These are phyloP conservation scores for Xanthoparmelia taractica DNA, from an alignment of 495 filamentous ascomycete species.

Conservation along the genomic window DNA sequence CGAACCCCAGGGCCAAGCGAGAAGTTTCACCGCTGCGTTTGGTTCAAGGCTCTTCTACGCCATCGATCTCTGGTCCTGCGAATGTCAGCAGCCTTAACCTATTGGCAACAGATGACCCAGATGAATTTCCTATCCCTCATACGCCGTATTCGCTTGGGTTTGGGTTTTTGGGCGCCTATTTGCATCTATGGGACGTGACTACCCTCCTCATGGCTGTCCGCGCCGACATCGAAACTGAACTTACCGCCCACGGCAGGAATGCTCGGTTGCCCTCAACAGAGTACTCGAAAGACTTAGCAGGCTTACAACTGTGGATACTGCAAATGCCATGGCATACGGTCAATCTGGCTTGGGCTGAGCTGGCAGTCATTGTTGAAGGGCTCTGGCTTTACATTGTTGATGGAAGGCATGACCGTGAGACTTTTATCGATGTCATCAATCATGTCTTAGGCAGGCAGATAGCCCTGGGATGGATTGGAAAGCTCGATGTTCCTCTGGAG, in stretches of 20 bases:
- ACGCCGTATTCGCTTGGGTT: background rate
- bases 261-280: background rate
- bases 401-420: background rate
- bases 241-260: background rate
- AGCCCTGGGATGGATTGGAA: background rate
- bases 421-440: background rate
- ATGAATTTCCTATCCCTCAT: background rate
- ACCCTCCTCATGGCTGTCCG: background rate
- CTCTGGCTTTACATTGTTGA: background rate
- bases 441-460: background rate
- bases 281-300: background rate
- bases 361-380: background rate
- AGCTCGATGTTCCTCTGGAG: background rate
- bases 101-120: background rate
- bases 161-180: background rate
- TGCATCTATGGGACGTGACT: background rate
- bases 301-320: background rate
- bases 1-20: background rate
- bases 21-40: background rate
- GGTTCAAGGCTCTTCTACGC: background rate
- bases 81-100: background rate
- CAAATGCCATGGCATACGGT: background rate
- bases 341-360: background rate
- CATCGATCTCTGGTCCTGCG: background rate
- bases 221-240: background rate